A percentile compares a stretch with the other conserved stretches of the same genome.
phyloP scores from a whole-genome alignment of 1,139 yeast genomes.

The Candida pseudoviswanathii region DNA sequence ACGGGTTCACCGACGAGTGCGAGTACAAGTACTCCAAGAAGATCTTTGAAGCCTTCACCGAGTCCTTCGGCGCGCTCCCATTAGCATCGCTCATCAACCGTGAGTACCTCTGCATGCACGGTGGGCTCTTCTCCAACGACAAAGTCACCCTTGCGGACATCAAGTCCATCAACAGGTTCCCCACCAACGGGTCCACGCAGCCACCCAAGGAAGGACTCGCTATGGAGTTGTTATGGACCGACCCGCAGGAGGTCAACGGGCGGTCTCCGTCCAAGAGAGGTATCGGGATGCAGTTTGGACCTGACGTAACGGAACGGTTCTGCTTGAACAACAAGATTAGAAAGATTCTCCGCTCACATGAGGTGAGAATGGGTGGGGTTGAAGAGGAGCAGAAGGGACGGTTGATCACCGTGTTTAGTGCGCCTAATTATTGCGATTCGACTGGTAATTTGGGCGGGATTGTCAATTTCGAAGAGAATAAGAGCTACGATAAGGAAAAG shows the following conservation, averaged over 20 bases:
- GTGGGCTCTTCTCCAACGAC: slow-evolving; percentile 88
- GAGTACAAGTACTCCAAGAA: slow-evolving; percentile 84
- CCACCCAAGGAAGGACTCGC: slow-evolving; percentile 92
- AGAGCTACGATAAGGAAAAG: slow-evolving; percentile 27
- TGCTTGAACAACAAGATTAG: slow-evolving; percentile 70
- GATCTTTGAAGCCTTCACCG: slow-evolving; percentile 82
- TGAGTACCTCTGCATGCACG: slow-evolving; percentile 88
- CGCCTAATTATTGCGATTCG: slow-evolving; percentile 95
- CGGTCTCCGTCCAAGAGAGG: slow-evolving; percentile 92
- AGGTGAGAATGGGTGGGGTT: slow-evolving; percentile 90
- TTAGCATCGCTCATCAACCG: slow-evolving; percentile 79
- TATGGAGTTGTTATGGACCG: slow-evolving; percentile 98
- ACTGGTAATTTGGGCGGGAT: slow-evolving; percentile 92
- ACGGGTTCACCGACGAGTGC: slow-evolving; percentile 96
- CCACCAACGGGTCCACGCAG: slow-evolving; percentile 59
- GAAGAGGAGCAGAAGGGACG: slow-evolving; percentile 85
- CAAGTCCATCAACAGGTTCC: slow-evolving; percentile 67
- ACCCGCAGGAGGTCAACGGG: slow-evolving; percentile 81
- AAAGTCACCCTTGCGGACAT: slow-evolving; percentile 72
- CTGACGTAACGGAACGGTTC: slow-evolving; percentile 84
- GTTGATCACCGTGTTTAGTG: slow-evolving; percentile 90
- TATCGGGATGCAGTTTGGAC: slow-evolving; percentile 94
- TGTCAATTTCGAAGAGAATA: slow-evolving; percentile 57
- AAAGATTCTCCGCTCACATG: slow-evolving; percentile 91
- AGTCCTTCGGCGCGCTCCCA: slow-evolving; percentile 85